These are phyloP conservation scores for Cordyceps cateniannulata DNA, from an alignment of 2,329 filamentous ascomycete species.

Conservation along the genomic window DNA sequence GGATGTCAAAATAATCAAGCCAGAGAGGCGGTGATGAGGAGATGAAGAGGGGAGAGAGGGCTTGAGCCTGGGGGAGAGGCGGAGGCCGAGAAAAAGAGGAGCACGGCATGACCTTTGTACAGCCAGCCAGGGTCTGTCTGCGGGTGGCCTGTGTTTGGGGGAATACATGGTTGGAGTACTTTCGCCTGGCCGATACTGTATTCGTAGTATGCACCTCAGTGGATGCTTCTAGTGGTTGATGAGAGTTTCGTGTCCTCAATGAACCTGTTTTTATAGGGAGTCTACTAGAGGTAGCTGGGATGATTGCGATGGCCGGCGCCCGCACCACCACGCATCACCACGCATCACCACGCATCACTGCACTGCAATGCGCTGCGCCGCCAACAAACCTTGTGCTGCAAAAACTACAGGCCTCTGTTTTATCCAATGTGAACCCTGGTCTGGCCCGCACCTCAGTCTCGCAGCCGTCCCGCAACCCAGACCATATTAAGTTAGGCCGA, in stretches of 20 bases:
- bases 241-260: not conserved
- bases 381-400: too few species aligned
- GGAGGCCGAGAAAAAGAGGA: conserved; percentile 11
- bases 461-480: not conserved
- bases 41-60: conserved; percentile 4
- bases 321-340: too few species aligned
- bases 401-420: not conserved
- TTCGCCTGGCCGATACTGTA: too few species aligned
- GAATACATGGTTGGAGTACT: too few species aligned
- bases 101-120: not conserved
- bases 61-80: conserved; percentile 8
- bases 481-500: not conserved
- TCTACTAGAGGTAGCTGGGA: too few species aligned
- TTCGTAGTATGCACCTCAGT: too few species aligned
- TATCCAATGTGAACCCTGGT: conserved; percentile 1
- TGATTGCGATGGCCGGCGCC: too few species aligned
- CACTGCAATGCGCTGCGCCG: too few species aligned
- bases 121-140: not conserved
- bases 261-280: too few species aligned
- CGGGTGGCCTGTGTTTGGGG: not conserved
- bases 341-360: too few species aligned
- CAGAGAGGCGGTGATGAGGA: conserved; percentile 9
- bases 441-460: not conserved
- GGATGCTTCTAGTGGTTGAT: too few species aligned
- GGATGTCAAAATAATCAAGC: not conserved